These are phyloP conservation scores for Teratosphaeria nubilosa DNA, from an alignment of 2,329 filamentous ascomycete genomes.

Conservation along the genomic window DNA sequence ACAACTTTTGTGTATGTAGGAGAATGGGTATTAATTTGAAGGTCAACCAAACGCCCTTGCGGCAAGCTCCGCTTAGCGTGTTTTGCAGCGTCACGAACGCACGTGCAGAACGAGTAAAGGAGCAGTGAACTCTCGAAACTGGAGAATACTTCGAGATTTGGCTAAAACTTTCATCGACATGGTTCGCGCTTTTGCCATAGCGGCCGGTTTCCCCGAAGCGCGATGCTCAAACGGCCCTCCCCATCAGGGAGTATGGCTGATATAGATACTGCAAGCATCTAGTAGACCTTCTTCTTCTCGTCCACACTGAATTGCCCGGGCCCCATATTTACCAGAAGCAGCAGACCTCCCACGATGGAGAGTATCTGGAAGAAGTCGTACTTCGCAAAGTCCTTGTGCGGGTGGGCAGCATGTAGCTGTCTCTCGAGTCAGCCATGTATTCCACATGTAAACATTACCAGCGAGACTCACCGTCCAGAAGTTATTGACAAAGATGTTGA, in stretches of 20 bases:
- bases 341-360: constrained; percentile 91
- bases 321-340: constrained; percentile 96
- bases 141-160: not conserved
- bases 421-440: not conserved
- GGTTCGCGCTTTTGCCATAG: not conserved
- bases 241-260: not conserved
- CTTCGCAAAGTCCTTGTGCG: constrained; percentile 99
- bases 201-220: not conserved
- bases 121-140: not conserved
- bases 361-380: constrained; percentile 99
- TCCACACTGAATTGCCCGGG: constrained; percentile 96
- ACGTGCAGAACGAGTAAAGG: not conserved
- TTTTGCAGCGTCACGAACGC: not conserved
- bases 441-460: not conserved
- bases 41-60: not conserved
- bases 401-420: constrained; percentile 91
- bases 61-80: not conserved
- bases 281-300: constrained; percentile 99
- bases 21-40: not conserved
- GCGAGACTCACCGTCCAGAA: constrained; percentile 86
- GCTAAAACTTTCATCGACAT: not conserved
- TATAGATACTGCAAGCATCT: constrained; percentile 6
- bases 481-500: constrained; percentile 98
- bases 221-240: not conserved
- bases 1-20: not conserved